Evolutionary conservation across 2,329 filamentous ascomycete genomes (phyloP).

Genomic region (Pseudogymnoascus sp.): DNA sequence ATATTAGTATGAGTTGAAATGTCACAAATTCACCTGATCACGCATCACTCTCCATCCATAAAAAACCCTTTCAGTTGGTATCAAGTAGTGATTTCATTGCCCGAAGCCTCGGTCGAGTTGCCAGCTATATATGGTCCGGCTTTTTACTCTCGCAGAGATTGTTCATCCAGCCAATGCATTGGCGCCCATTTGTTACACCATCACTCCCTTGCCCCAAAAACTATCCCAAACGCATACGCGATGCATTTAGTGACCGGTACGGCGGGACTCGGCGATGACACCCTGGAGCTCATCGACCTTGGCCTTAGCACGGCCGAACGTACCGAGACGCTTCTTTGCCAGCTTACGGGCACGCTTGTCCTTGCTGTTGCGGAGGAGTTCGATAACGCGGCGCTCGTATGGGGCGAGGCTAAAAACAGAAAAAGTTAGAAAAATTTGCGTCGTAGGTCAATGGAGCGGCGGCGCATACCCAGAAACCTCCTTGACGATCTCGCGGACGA

Average conservation of each 20-base stretch:
- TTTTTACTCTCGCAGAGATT: slow-evolving; percentile 10
- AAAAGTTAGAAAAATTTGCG: background rate
- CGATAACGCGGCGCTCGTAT: slow-evolving; percentile 98
- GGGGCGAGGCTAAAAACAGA: slow-evolving; percentile 60
- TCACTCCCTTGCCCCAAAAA: slow-evolving; percentile 10
- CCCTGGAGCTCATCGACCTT: slow-evolving; percentile 99
- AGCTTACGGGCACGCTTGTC: slow-evolving; percentile 99
- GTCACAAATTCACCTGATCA: background rate
- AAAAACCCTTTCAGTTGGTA: background rate
- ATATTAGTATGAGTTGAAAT: background rate
- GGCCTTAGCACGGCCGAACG: slow-evolving; percentile 96
- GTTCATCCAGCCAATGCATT: background rate
- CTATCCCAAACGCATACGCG: background rate
- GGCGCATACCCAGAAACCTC: slow-evolving; percentile 84
- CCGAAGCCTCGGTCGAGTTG: slow-evolving; percentile 4
- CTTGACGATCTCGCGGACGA: slow-evolving; percentile 96
- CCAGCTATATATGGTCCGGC: slow-evolving; percentile 2
- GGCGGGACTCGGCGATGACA: slow-evolving; percentile 94
- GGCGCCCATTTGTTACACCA: slow-evolving; percentile 8
- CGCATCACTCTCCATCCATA: background rate
- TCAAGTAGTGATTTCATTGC: slow-evolving; percentile 12
- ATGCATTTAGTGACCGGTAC: slow-evolving; percentile 58
- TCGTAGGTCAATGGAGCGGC: slow-evolving; percentile 4
- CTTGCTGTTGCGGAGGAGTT: slow-evolving; percentile 97
- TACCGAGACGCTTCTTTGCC: slow-evolving; percentile 99